phyloP scores from a whole-genome alignment of 495 filamentous ascomycete genomes.

The Acidiella bohemica region DNA sequence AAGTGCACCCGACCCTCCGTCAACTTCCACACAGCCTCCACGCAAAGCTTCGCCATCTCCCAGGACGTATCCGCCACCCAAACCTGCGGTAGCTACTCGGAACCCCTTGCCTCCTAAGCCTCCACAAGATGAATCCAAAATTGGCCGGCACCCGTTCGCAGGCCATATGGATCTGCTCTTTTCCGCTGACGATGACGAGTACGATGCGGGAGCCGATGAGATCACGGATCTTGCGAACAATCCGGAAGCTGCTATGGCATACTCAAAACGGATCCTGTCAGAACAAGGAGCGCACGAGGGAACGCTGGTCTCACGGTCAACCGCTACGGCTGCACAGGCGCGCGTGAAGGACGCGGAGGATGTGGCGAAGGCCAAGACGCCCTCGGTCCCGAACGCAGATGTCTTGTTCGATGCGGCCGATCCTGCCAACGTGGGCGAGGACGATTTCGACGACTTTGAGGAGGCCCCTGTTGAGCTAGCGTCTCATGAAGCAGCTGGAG shows the following conservation, averaged over 20 bases:
- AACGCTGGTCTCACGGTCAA: not conserved
- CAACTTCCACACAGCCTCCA: no score
- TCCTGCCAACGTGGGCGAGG: slow-evolving; percentile 11
- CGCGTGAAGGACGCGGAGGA: not conserved
- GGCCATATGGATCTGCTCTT: slow-evolving; percentile 18
- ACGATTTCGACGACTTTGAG: slow-evolving; percentile 44
- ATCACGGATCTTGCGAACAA: slow-evolving; percentile 14
- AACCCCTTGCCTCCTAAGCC: not conserved
- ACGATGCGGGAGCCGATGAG: slow-evolving; percentile 18
- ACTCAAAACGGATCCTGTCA: slow-evolving; percentile 15
- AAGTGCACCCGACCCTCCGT: no score
- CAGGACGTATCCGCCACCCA: slow-evolving; percentile 1
- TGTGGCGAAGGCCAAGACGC: not conserved
- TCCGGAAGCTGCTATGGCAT: slow-evolving; percentile 19
- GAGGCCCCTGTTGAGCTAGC: no score
- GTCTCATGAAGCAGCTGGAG: not conserved
- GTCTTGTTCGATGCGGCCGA: slow-evolving; percentile 31
- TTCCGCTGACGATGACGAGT: slow-evolving; percentile 15
- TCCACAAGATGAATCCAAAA: not conserved
- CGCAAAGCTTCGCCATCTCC: no score
- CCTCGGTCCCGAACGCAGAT: slow-evolving; percentile 15
- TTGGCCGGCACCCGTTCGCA: slow-evolving; percentile 16
- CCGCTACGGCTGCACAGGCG: not conserved
- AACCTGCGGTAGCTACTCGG: not conserved
- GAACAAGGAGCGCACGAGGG: slow-evolving; percentile 1